Conservation (phyloP, 1,284 basidiomycete species). For the Cryptococcus depauperatus region DNA sequence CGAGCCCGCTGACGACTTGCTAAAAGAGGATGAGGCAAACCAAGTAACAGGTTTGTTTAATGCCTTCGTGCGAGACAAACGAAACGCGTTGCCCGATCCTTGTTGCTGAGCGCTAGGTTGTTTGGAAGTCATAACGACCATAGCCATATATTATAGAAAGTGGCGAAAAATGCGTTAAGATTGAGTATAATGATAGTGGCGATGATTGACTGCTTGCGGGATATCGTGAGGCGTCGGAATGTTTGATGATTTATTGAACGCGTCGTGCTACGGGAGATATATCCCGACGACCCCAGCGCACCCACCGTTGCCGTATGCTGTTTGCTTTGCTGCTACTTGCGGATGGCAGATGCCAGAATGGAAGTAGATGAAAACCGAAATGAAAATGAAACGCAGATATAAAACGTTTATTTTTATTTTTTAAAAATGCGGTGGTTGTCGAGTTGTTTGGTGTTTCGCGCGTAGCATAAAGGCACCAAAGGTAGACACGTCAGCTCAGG, state of each 20-base stretch:
- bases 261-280: not conserved
- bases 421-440: not conserved
- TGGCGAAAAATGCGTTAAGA: no score
- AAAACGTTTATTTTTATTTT: no score
- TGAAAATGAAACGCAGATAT: not conserved
- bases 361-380: not conserved
- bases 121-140: not conserved
- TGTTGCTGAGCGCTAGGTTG: slow-evolving; percentile 6
- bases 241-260: slow-evolving; percentile 2
- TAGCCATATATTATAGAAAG: no score
- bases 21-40: slow-evolving; percentile 16
- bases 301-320: no score
- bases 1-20: slow-evolving; percentile 11
- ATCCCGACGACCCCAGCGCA: no score
- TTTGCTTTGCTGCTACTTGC: no score
- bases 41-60: slow-evolving; percentile 25
- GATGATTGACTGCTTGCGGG: not conserved
- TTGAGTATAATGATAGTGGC: no score
- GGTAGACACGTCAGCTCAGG: not conserved
- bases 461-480: not conserved
- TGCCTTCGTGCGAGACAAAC: slow-evolving; percentile 14
- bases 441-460: not conserved
- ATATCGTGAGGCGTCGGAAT: not conserved
- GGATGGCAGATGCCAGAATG: not conserved
- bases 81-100: slow-evolving; percentile 7